A percentile compares a stretch with the other conserved stretches of the same genome.
Evolutionary conservation across 495 filamentous ascomycete genomes (phyloP).

Genomic region (Apiosordaria backusii): DNA sequence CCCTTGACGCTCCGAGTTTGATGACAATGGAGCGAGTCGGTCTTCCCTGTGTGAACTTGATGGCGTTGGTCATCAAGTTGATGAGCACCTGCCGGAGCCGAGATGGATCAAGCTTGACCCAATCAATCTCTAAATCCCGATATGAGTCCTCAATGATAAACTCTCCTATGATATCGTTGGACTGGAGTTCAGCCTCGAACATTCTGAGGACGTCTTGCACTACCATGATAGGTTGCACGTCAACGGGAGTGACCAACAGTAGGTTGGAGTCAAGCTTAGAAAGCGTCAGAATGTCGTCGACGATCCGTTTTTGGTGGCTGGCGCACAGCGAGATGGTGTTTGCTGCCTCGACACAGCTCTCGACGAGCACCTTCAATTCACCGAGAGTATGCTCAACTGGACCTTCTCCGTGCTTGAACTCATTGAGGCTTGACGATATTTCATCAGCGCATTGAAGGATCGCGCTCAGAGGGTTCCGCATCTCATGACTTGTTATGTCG

Average conservation of each 20-base stretch:
- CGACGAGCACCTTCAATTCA: constrained; percentile 34
- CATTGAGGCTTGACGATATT: constrained; percentile 54
- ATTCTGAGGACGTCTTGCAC: constrained; percentile 71
- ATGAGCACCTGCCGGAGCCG: constrained; percentile 75
- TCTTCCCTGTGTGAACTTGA: constrained; percentile 69
- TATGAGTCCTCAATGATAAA: constrained; percentile 66
- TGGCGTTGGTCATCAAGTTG: constrained; percentile 74
- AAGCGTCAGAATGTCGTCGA: constrained; percentile 78
- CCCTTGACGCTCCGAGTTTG: constrained; percentile 61
- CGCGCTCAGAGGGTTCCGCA: constrained; percentile 78
- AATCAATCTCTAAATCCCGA: constrained; percentile 59
- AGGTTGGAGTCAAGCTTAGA: constrained; percentile 84
- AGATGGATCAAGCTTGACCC: constrained; percentile 75
- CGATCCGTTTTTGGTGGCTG: constrained; percentile 72
- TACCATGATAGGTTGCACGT: constrained; percentile 65
- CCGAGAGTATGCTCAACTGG: constrained; percentile 13
- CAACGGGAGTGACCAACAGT: constrained; percentile 69
- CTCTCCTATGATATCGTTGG: constrained; percentile 66
- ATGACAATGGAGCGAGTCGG: constrained; percentile 62
- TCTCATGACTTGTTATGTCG: constrained; percentile 84
- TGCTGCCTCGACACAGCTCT: constrained; percentile 66
- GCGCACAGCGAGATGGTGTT: constrained; percentile 82
- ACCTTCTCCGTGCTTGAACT: constrained; percentile 30
- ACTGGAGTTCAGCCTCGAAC: constrained; percentile 74
- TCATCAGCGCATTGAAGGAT: constrained; percentile 81